Evolutionary conservation across 2,329 filamentous ascomycete species (phyloP), one percentile per base, ranked within the genome.

Genomic region (Pseudogymnoascus sp.): DNA sequence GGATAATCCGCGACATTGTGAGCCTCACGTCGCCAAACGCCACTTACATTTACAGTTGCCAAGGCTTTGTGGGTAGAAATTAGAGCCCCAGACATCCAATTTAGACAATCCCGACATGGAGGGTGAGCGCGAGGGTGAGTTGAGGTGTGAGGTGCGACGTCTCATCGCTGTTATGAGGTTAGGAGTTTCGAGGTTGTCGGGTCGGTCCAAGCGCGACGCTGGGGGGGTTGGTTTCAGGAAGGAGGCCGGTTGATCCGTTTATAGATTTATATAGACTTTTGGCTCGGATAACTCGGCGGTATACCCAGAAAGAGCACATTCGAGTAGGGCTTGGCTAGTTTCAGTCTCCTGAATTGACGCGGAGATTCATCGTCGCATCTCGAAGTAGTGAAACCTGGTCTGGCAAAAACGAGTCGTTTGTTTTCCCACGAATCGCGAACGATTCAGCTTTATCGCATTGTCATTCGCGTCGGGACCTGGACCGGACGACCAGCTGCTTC

Each of bases 361-460:
- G 15, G 47, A 19, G 47, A 57, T 57, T 57, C 26, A 2, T 57
- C 50, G 50, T 57, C 50, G n/a, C 50, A 57, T 57, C 21, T 57
- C 50, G n/a, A 57, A 33, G 19, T 57, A 57, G 28, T 57, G 50
- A 57, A 57, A 57, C 50, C 50, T 4, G 10, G 3, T 57, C 10
- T 17, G 50, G 28, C 26, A 33, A 21, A 19, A 57, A 11, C 28
- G 10, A 33, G 2, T 19, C 28, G 19, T 31, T 33, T 33, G 50
- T 57, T 57, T 57, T 57, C 50, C 50, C 50, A 57, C 50, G 50
- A 57, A 57, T 57, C 13, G 11, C 50, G 50, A 33, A 57, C 50
- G 26, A 57, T 57, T 33, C 50, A 50, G 11, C 50, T 33, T 33
- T 26, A n/a, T 47, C 23, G 15, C 26, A 31, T 31, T 11, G n/a